Evolutionary conservation across 352 stramenopile species (phyloP).

Genomic region (Blastocystis sp.): DNA sequence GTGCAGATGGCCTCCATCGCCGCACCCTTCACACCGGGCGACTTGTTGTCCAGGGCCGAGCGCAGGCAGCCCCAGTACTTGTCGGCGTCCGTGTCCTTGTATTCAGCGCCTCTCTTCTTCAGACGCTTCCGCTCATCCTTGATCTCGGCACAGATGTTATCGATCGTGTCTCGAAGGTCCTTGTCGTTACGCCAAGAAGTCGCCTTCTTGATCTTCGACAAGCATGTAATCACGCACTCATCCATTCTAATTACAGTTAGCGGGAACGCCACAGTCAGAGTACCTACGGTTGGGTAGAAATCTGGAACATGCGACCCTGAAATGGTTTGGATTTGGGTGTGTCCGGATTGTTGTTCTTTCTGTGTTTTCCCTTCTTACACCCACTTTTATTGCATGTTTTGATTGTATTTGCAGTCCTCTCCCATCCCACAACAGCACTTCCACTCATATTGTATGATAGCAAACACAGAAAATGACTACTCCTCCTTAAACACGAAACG

Average conservation of each 20-base stretch:
- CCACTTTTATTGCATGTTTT: too few relatives aligned
- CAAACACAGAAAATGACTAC: background rate
- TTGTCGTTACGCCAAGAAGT: slow-evolving; percentile 67
- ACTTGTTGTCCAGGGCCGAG: slow-evolving; percentile 57
- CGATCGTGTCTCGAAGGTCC: slow-evolving; percentile 68
- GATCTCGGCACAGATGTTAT: slow-evolving; percentile 62
- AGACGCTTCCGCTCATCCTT: slow-evolving; percentile 65
- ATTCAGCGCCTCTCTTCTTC: slow-evolving; percentile 65
- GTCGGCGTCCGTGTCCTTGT: slow-evolving; percentile 66
- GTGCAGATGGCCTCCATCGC: slow-evolving; percentile 51
- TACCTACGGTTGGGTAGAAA: too few relatives aligned
- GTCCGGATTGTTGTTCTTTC: too few relatives aligned
- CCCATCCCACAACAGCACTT: too few relatives aligned
- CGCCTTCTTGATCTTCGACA: slow-evolving; percentile 69
- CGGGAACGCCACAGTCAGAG: too few relatives aligned
- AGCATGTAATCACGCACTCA: slow-evolving; percentile 66
- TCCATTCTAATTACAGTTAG: slow-evolving; percentile 40
- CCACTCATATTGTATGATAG: too few relatives aligned
- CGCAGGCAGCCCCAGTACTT: slow-evolving; percentile 68
- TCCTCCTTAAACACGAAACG: slow-evolving; percentile 50
- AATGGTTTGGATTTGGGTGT: too few relatives aligned
- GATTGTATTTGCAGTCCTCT: too few relatives aligned
- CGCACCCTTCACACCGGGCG: slow-evolving; percentile 50
- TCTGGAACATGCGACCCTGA: too few relatives aligned
- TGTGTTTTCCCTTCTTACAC: too few relatives aligned